Conservation (phyloP, 345 rosid species). For the Eucalyptus polybractea region DNA sequence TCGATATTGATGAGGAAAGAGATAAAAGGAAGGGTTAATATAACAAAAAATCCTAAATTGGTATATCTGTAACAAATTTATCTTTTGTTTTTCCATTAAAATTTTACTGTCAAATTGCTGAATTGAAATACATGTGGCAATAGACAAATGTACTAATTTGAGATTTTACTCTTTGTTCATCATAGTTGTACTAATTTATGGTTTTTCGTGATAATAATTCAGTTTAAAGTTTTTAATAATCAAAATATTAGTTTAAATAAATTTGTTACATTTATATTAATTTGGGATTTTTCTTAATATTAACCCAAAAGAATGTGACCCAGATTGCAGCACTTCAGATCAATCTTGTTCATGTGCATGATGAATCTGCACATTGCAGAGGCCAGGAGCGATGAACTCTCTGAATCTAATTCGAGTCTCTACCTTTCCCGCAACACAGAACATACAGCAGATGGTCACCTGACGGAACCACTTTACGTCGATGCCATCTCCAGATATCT, state of each 20-base stretch:
- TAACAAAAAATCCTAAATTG: accelerated
- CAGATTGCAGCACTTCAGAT: neutral
- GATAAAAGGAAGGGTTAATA: too few relatives aligned
- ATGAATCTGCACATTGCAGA: neutral
- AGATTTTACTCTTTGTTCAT: accelerated
- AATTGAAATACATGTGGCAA: accelerated
- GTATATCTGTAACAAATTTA: accelerated
- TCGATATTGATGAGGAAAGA: neutral
- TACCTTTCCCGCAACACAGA: neutral
- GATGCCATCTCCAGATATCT: neutral
- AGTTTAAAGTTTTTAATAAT: accelerated
- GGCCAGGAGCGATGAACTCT: neutral
- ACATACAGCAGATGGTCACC: neutral
- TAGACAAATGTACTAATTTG: accelerated
- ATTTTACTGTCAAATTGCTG: accelerated
- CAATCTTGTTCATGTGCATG: neutral
- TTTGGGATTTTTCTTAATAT: too few relatives aligned
- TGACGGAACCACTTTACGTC: neutral
- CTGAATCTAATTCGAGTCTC: neutral
- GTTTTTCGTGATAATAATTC: too few relatives aligned
- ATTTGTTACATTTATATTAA: accelerated
- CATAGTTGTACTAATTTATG: accelerated
- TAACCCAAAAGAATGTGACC: neutral
- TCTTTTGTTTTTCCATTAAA: accelerated
- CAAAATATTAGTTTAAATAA: accelerated